These are phyloP conservation scores for Chamaenerion angustifolium DNA, from an alignment of 345 rosid genomes.

Conservation along the genomic window DNA sequence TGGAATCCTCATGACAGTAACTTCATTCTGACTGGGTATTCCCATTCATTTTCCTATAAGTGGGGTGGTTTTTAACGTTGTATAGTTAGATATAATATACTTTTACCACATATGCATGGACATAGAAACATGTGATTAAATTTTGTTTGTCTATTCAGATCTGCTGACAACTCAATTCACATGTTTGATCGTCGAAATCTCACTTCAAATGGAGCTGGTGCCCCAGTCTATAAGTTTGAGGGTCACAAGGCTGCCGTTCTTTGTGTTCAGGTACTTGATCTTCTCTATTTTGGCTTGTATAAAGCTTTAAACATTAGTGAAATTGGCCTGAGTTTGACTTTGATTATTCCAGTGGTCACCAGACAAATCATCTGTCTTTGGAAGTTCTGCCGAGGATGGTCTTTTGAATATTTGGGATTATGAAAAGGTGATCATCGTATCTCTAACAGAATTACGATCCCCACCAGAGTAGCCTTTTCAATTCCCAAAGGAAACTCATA, in stretches of 20 bases:
- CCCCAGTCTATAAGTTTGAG: conserved; percentile 69
- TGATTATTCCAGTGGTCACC: conserved; percentile 70
- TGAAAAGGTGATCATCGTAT: conserved; percentile 45
- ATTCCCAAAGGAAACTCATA: too few relatives aligned
- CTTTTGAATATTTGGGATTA: conserved; percentile 88
- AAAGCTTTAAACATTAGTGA: neutral
- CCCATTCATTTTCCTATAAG: neutral
- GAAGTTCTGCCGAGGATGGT: conserved; percentile 96
- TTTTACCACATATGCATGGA: neutral
- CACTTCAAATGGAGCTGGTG: conserved; percentile 58
- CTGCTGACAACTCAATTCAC: conserved; percentile 87
- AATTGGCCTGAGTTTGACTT: neutral
- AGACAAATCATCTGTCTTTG: conserved; percentile 78
- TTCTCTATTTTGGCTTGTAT: neutral
- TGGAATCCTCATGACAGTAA: conserved; percentile 91
- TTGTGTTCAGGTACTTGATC: conserved; percentile 62
- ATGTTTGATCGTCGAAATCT: conserved; percentile 88
- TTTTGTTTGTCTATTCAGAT: conserved; percentile 30
- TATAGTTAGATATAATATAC: neutral
- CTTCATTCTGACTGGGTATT: conserved; percentile 85
- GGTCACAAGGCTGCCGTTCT: conserved; percentile 89
- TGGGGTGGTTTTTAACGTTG: too few relatives aligned
- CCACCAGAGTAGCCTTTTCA: too few relatives aligned
- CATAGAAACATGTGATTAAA: neutral
- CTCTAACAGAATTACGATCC: neutral